phyloP scores from a whole-genome alignment of 2,329 filamentous ascomycete species.

The Paraconiothyrium brasiliense region DNA sequence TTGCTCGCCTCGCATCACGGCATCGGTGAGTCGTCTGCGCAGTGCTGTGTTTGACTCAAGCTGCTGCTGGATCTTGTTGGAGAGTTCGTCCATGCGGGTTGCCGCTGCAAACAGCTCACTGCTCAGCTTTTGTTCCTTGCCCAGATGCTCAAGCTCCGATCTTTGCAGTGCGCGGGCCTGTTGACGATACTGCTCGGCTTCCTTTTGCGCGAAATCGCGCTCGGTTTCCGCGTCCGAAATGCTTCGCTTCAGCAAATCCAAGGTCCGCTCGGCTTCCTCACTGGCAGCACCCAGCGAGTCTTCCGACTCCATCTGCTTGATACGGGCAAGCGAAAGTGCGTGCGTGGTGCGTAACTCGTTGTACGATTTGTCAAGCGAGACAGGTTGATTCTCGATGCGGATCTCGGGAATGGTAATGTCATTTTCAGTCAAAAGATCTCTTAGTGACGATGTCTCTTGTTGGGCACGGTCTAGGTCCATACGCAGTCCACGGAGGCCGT shows the following conservation, averaged over 20 bases:
- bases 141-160: conserved; percentile 64
- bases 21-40: conserved; percentile 77
- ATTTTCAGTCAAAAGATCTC: conserved; percentile 79
- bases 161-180: conserved; percentile 68
- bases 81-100: conserved; percentile 80
- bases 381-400: conserved; percentile 63
- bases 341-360: conserved; percentile 78
- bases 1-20: conserved; percentile 82
- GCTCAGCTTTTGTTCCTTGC: conserved; percentile 71
- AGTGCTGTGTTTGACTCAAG: conserved; percentile 80
- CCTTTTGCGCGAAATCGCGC: conserved; percentile 74
- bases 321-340: conserved; percentile 70
- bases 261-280: conserved; percentile 67
- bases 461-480: conserved; percentile 97
- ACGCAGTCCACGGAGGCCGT: conserved; percentile 85
- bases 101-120: conserved; percentile 78
- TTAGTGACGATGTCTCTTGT: conserved; percentile 87
- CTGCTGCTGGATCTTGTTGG: conserved; percentile 80
- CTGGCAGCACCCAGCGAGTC: conserved; percentile 48
- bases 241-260: conserved; percentile 72
- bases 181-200: conserved; percentile 68
- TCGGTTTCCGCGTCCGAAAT: conserved; percentile 76
- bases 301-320: conserved; percentile 70
- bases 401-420: conserved; percentile 78
- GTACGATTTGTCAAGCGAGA: conserved; percentile 78